A percentile compares a stretch with the other conserved stretches of the same genome.
These are phyloP conservation scores for Cladophialophora chaetospira DNA, from an alignment of 2,329 filamentous ascomycete species.

Conservation along the genomic window DNA sequence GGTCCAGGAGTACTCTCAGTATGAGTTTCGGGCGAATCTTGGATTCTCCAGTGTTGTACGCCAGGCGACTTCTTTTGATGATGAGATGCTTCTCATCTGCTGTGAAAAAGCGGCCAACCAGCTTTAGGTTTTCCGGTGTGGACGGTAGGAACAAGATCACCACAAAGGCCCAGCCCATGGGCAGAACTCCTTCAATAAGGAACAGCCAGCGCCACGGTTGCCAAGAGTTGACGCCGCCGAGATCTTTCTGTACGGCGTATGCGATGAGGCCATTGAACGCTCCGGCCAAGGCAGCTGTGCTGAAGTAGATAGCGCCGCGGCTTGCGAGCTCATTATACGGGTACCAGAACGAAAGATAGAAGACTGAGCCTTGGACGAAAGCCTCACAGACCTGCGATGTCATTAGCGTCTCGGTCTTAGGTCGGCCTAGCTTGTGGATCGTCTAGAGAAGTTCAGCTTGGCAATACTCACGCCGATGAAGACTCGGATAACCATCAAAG, in stretches of 20 bases:
- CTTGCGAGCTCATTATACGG: constrained; percentile 25
- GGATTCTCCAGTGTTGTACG: constrained; percentile 22
- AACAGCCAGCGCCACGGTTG: constrained; percentile 52
- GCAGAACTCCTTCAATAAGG: constrained; percentile 48
- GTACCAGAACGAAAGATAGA: constrained; percentile 16
- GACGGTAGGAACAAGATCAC: constrained; percentile 11
- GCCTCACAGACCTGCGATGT: neutral
- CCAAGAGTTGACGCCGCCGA: constrained; percentile 50
- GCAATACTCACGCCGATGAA: neutral
- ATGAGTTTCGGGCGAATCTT: constrained; percentile 20
- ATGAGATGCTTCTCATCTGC: constrained; percentile 18
- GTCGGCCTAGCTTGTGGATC: neutral
- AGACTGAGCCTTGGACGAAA: constrained; percentile 10
- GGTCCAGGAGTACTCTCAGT: constrained; percentile 14
- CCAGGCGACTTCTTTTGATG: constrained; percentile 11
- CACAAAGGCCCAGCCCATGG: constrained; percentile 19
- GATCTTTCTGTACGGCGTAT: constrained; percentile 51
- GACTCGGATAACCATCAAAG: constrained; percentile 6
- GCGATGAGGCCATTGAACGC: constrained; percentile 56
- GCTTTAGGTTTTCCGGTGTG: constrained; percentile 11
- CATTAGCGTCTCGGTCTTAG: neutral
- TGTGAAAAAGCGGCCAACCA: constrained; percentile 8
- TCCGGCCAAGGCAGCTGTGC: constrained; percentile 51
- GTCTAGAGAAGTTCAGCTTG: neutral
- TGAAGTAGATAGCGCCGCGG: constrained; percentile 49